These are phyloP conservation scores for Leishmania guyanensis DNA, from an alignment of 208 protist species.

Conservation along the genomic window DNA sequence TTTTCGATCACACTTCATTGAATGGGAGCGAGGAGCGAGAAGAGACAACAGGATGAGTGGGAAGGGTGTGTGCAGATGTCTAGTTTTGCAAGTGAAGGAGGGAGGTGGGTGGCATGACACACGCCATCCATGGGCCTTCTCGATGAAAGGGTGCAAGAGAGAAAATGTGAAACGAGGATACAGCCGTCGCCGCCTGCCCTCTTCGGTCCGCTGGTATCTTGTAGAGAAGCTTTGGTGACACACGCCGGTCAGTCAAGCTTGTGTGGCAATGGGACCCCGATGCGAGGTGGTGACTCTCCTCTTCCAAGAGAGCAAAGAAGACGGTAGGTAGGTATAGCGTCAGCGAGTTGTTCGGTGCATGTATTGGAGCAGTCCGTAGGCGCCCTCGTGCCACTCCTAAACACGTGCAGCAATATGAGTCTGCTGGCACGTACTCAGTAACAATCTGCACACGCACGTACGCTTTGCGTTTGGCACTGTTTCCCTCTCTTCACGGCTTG, in stretches of 20 bases:
- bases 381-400: neutral
- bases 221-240: neutral
- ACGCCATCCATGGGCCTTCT: neutral
- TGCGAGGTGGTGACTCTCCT: neutral
- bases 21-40: neutral
- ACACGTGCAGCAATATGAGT: neutral
- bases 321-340: neutral
- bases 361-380: neutral
- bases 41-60: neutral
- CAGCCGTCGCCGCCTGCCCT: neutral
- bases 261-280: neutral
- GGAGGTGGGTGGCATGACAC: neutral
- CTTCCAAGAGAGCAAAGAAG: neutral
- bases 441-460: neutral
- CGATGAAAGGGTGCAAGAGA: neutral
- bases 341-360: neutral
- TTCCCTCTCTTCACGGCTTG: neutral
- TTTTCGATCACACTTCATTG: conserved; percentile 1
- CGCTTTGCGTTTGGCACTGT: neutral
- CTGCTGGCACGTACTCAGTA: neutral
- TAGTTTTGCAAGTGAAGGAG: neutral
- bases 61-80: neutral
- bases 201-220: neutral
- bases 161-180: neutral
- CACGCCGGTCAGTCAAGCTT: neutral